Conservation (phyloP, 164 flowering plant species). For the Amborella trichopoda region DNA sequence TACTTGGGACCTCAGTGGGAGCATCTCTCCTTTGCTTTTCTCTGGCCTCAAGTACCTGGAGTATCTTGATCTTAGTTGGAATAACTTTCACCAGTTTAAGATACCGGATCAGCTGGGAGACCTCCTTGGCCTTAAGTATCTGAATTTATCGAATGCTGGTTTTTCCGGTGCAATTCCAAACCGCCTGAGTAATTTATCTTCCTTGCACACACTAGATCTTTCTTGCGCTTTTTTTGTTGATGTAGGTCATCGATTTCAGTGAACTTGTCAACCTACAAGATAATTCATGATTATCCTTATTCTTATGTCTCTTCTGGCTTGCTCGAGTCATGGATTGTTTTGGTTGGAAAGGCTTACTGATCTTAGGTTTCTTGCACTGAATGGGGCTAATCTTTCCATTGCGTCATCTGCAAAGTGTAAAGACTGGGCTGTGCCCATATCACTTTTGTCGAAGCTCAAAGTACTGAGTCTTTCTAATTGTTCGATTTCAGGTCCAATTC, state of each 20-base stretch:
- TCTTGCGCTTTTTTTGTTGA: conserved; percentile 1
- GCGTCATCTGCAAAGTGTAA: conserved; percentile 1
- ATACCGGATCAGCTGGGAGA: conserved; percentile 2
- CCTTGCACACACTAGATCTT: conserved; percentile 8
- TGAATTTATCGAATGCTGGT: conserved; percentile 5
- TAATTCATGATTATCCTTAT: neutral
- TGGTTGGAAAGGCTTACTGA: conserved; percentile 9
- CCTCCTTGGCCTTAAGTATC: conserved; percentile 8
- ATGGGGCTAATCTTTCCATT: conserved; percentile 10
- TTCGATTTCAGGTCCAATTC: conserved; percentile 9
- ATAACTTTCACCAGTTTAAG: conserved; percentile 8
- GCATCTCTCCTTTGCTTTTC: conserved; percentile 11
- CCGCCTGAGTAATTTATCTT: conserved; percentile 12
- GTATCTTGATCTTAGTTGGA: conserved; percentile 15
- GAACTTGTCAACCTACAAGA: neutral
- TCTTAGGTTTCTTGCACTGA: conserved; percentile 6
- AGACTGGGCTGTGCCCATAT: conserved; percentile 16
- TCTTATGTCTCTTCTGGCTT: conserved; percentile 2
- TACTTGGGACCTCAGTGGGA: conserved; percentile 9
- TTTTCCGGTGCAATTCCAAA: conserved; percentile 7
- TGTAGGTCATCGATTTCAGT: conserved; percentile 5
- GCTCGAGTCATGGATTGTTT: conserved; percentile 4
- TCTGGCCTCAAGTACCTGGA: conserved; percentile 6
- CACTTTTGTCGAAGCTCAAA: conserved; percentile 7
- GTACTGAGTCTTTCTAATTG: conserved; percentile 10